Evolutionary conservation across 164 flowering plant species (phyloP).

Genomic region (Kalanchoe fedtschenkoi): DNA sequence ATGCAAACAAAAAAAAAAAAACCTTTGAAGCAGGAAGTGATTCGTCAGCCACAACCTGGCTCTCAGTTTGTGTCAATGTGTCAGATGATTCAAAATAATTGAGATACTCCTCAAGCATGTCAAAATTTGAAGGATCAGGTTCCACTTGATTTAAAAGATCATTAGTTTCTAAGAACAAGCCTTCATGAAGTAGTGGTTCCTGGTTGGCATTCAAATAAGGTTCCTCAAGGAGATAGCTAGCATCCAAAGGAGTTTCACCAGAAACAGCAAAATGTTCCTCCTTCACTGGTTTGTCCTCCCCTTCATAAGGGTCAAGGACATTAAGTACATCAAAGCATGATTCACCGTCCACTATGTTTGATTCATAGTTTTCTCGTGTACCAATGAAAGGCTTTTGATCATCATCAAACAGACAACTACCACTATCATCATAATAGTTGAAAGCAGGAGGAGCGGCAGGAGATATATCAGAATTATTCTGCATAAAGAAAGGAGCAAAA

Average conservation of each 20-base stretch:
- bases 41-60: slow-evolving; percentile 11
- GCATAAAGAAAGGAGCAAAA: neutral
- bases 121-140: slow-evolving; percentile 23
- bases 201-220: slow-evolving; percentile 25
- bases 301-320: slow-evolving; percentile 15
- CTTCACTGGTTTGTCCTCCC: slow-evolving; percentile 16
- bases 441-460: slow-evolving; percentile 17
- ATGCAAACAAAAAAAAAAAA: slow-evolving; percentile 1
- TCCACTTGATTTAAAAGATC: slow-evolving; percentile 27
- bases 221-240: slow-evolving; percentile 19
- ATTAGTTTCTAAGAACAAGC: slow-evolving; percentile 32
- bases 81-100: slow-evolving; percentile 31
- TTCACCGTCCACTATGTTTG: slow-evolving; percentile 10
- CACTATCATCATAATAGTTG: slow-evolving; percentile 20
- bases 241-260: slow-evolving; percentile 13
- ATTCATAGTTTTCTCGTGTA: slow-evolving; percentile 7
- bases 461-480: neutral
- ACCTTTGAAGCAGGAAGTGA: slow-evolving; percentile 20
- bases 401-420: slow-evolving; percentile 17
- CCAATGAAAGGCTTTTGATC: slow-evolving; percentile 20
- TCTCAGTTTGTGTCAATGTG: slow-evolving; percentile 14
- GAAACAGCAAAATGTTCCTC: slow-evolving; percentile 20
- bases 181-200: slow-evolving; percentile 18
- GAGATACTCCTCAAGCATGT: slow-evolving; percentile 39
- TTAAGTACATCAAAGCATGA: slow-evolving; percentile 11